Percentiles rank a stretch among this genome's conserved stretches.
Conservation (phyloP, 768 basidiomycete species). For the Kwoniella dendrophila region DNA sequence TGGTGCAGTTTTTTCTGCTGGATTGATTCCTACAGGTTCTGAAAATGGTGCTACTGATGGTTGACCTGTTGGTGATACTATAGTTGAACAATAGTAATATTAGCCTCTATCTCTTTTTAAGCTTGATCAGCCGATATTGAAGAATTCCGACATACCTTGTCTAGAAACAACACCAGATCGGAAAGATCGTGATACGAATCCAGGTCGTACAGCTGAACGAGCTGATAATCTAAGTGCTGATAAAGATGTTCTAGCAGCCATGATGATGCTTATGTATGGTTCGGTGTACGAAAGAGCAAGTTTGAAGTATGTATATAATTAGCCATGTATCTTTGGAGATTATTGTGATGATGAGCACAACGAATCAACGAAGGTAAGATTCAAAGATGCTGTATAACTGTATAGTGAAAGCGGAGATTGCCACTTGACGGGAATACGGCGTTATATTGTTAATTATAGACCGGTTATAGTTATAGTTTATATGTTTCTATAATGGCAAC, state of each 20-base stretch:
- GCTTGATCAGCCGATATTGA: background rate
- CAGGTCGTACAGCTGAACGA: constrained; percentile 16
- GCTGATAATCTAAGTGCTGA: constrained; percentile 19
- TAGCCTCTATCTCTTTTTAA: background rate
- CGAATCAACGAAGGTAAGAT: constrained; percentile 27
- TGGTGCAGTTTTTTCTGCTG: constrained; percentile 70
- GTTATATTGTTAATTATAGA: background rate
- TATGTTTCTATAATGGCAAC: background rate
- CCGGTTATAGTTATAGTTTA: background rate
- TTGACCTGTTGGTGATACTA: constrained; percentile 33
- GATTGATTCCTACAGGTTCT: constrained; percentile 88
- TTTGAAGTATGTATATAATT: background rate
- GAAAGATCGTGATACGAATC: constrained; percentile 25
- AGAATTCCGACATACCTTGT: constrained; percentile 21
- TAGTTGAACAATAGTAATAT: constrained; percentile 1
- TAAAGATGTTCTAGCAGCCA: constrained; percentile 24
- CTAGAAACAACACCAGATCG: constrained; percentile 18
- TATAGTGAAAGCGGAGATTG: background rate
- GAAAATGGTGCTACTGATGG: constrained; percentile 68
- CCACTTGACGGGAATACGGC: constrained; percentile 15
- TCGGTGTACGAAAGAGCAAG: background rate
- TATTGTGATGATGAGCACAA: constrained; percentile 8
- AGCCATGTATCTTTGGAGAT: background rate
- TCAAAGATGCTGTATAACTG: background rate
- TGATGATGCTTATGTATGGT: constrained; percentile 4